These are phyloP conservation scores for Venturia carpophila DNA, from an alignment of 2,329 filamentous ascomycete species.

Conservation along the genomic window DNA sequence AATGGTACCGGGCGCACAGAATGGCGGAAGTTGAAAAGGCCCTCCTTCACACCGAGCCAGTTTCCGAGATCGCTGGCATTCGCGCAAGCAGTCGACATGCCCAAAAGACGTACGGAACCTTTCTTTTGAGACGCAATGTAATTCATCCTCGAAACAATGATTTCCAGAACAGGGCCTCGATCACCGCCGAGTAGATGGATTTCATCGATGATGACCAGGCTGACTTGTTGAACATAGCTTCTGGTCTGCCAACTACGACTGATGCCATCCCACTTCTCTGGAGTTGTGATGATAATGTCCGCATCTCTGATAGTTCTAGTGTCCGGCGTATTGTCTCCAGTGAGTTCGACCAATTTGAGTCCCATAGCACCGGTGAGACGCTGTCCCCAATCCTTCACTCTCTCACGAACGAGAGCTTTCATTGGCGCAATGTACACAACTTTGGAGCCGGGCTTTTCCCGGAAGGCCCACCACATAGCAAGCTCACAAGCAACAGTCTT, in stretches of 20 bases:
- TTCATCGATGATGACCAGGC: slow-evolving; percentile 95
- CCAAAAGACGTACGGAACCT: slow-evolving; percentile 77
- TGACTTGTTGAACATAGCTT: slow-evolving; percentile 91
- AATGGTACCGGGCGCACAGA: slow-evolving; percentile 93
- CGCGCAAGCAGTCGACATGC: slow-evolving; percentile 98
- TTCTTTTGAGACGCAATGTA: slow-evolving; percentile 95
- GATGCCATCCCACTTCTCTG: slow-evolving; percentile 99
- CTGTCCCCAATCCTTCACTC: slow-evolving; percentile 88
- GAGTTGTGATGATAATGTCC: slow-evolving; percentile 96
- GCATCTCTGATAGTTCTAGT: slow-evolving; percentile 91
- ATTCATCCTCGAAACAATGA: slow-evolving; percentile 91
- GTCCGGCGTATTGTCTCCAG: slow-evolving; percentile 95
- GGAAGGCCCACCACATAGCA: slow-evolving; percentile 99
- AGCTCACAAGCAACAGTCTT: slow-evolving; percentile 95
- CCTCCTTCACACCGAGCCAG: slow-evolving; percentile 95
- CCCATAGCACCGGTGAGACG: slow-evolving; percentile 77
- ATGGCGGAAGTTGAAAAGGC: slow-evolving; percentile 91
- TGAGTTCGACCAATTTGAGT: slow-evolving; percentile 86
- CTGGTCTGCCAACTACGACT: slow-evolving; percentile 97
- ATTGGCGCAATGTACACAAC: slow-evolving; percentile 99
- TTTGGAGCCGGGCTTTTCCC: slow-evolving; percentile 88
- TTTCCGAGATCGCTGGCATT: slow-evolving; percentile 91
- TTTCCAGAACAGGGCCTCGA: slow-evolving; percentile 93
- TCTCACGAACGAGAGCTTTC: slow-evolving; percentile 95
- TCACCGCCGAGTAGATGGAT: slow-evolving; percentile 96